Base-by-base conservation (phyloP, 2,329 filamentous ascomycete genomes). In the Hymenoscyphus albidus region DNA sequence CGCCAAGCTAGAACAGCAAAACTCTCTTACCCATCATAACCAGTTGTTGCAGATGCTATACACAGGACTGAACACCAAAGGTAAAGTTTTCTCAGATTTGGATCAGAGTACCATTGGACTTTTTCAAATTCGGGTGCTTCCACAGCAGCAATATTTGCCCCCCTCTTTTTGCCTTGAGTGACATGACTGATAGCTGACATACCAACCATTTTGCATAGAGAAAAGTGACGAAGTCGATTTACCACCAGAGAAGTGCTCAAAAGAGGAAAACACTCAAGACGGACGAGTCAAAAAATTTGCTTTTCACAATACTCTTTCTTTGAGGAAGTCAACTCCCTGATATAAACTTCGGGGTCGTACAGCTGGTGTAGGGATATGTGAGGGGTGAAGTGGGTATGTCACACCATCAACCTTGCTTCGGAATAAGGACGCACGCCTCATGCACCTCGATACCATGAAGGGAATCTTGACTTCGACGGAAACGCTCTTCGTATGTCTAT, bases 11-110 rank as follows among this genome's bases (percentile, higher is more conserved):
- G 13, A 62, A 27, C 13, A 22, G 22, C 14, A 27, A 27, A 22
- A 13, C 35, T 18, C 42, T 59, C 65, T 59, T 70, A 79, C 78
- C 84, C 84, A 75, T 88, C 85, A 72, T 86, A 87, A 62, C 85
- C 84, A 7, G 84, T 87, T 38, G 84, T 87, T 55, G 85, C 85
- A 38, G 85, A 87, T 13, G 83, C 84, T 64, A 87, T 77, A 74
- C 85, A 83, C 64, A 88, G 78, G 65, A 87, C 80, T 22, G 80
- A 75, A 65, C 78, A 79, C 72, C 81, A 80, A 60, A 78, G 78
- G 71, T 87, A 87, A 12, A 87, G 80, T 72, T 79, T 82, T 61
- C 84, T 78, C 62, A 87, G 76, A 71, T 85, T 82, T 44, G 83
- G 83, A 68, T 87, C 82, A 70, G 76, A 79, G 67, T 78, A 82